Base-by-base conservation (phyloP, 176 grass and related monocot species). In the Bromus sterilis region DNA sequence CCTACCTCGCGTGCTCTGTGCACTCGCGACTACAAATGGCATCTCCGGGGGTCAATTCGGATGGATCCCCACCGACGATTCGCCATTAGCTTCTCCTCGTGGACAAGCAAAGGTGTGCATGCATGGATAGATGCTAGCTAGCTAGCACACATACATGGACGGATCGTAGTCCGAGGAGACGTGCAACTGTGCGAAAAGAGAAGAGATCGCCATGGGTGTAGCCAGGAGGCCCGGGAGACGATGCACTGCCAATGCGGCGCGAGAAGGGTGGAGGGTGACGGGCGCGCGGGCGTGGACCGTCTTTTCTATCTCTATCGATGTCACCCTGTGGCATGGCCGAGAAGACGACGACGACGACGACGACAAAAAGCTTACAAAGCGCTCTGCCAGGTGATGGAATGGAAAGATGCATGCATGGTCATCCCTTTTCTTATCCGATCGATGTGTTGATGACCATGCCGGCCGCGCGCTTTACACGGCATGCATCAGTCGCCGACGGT, bases 191-290 rank as follows among this genome's bases (percentile, higher is more conserved):
- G 49, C 49, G 18, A 53, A 53, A 51, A 53, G 49, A 4, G 4
- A 8, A 3, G 48, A 51, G 1, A 21, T 51, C 48, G 48, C 48
- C 6, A 51, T 51, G 21, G 48, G 18, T 51, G 48, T 49, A 51
- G 48, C 6, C 0, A 51, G 49, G 49, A 53, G 49, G 18, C 49
- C n/a, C n/a, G n/a, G n/a, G n/a, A n/a, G n/a, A n/a, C n/a, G n/a
- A n/a, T n/a, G 43, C 46, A 28, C 24, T 81, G 76, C 84, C 91
- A 93, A 74, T 93, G 65, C 77, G 56, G 84, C 37, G 73, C 37
- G 44, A 88, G 65, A 65, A 83, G 26, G 87, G 91, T 93, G 91
- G 84, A 40, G 33, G 31, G 55, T 93, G 91, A 93, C 88, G 41
- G 31, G 1, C 25, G 78, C 77, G 20, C 67, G 59, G 24, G 4